Evolutionary conservation across 768 basidiomycete genomes (phyloP).

Genomic region (Daedaleopsis sinensis): DNA sequence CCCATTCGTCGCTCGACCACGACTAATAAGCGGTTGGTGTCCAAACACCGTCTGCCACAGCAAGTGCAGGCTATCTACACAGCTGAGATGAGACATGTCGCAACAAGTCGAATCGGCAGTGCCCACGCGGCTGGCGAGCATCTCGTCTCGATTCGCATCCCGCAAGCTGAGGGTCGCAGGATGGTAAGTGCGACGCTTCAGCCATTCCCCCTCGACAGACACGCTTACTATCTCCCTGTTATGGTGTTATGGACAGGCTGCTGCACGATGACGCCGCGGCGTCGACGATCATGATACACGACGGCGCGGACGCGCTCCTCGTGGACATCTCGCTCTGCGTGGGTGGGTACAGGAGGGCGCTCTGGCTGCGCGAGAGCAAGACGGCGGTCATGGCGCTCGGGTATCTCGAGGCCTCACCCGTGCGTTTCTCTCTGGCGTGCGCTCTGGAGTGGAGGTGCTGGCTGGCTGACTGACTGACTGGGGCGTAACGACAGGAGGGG

Average conservation of each 20-base stretch:
- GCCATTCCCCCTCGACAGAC: constrained; percentile 2
- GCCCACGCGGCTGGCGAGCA: constrained; percentile 44
- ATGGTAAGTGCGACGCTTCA: constrained; percentile 43
- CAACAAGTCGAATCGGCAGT: constrained; percentile 21
- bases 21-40: too few species aligned
- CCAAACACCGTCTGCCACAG: too few species aligned
- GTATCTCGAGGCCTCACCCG: constrained; percentile 53
- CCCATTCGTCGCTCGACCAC: too few species aligned
- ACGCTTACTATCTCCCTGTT: constrained; percentile 1
- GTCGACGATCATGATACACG: constrained; percentile 51
- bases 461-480: not conserved
- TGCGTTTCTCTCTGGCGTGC: constrained; percentile 37
- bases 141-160: constrained; percentile 44
- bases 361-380: constrained; percentile 59
- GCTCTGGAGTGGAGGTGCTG: constrained; percentile 5
- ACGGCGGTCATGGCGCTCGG: constrained; percentile 58
- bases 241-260: constrained; percentile 42
- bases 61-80: not conserved
- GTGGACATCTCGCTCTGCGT: constrained; percentile 61
- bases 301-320: constrained; percentile 51
- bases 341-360: constrained; percentile 29
- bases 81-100: constrained; percentile 3
- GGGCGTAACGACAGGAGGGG: constrained; percentile 1
- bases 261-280: constrained; percentile 56
- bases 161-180: constrained; percentile 63